Base-by-base conservation (phyloP, 129 eudicot species). In the Sambucus nigra region DNA sequence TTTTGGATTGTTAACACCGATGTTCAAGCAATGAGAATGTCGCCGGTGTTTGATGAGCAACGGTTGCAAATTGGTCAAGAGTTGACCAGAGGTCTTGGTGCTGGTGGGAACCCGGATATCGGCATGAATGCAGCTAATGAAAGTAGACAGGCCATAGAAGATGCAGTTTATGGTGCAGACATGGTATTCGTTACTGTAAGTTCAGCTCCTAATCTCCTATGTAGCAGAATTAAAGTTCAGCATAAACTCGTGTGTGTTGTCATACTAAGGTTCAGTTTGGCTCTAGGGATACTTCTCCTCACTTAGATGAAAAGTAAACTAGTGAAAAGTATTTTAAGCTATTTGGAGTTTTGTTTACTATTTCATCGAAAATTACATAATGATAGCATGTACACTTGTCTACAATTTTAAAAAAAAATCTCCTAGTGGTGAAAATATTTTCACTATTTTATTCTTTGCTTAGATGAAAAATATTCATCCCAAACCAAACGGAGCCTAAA, bases 111-210 rank as follows among this genome's bases (percentile, higher is more conserved):
- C 40, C 98, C 98, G 5, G 95, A 81, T 71, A 80, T 91, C 25
- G 98, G 98, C 49, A 81, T 76, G 89, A 85, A 76, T 76, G 98
- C 98, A 40, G 98, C 98, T 23, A 91, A 81, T 26, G 98, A 91
- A 68, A 91, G 98, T 58, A 82, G 67, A 57, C 80, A 66, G 53
- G 59, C 83, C 40, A 76, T 91, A 18, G 88, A 79, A 59, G 89
- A 82, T 31, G 99, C 95, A 53, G 81, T 91, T 74, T 69, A 72
- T 68, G 99, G 94, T 40, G 65, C 99, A 7, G 99, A 82, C 64
- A 91, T 91, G 98, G 94, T 91, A 68, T 91, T 91, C 47, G 97
- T 89, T 17, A 89, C 97, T 20, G 97, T 89, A 82, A 66, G 93
- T 80, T 40, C 56, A 11, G 6, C 7, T 25, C 26, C 12, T n/a